Conservation (phyloP, 192 early-diverging fungal genomes). For the Pilobolus umbonatus region DNA sequence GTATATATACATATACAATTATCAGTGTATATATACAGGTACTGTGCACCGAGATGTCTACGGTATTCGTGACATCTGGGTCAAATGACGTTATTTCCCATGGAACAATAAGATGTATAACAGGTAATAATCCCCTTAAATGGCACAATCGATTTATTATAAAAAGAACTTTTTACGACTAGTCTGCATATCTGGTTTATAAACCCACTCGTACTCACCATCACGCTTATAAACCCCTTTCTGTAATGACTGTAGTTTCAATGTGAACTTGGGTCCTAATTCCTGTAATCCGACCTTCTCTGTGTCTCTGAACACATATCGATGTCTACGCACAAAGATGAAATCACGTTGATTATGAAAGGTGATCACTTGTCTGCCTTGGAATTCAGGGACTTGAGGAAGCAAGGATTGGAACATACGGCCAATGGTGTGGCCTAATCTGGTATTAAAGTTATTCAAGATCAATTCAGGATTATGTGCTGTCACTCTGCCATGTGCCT, state of each 20-base stretch:
- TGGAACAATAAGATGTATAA: no score
- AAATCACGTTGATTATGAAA: conserved; percentile 99
- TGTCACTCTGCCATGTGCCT: conserved; percentile 72
- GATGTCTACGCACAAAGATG: conserved; percentile 96
- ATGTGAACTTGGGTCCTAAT: conserved; percentile 91
- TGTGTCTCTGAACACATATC: conserved; percentile 84
- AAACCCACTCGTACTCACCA: conserved; percentile 97
- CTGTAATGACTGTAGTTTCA: conserved; percentile 92
- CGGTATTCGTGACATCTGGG: no score
- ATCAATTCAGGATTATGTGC: conserved; percentile 93
- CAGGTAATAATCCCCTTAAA: no score
- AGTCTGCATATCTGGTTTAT: conserved; percentile 89
- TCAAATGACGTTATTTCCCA: no score
- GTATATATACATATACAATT: not conserved
- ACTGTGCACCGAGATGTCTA: no score
- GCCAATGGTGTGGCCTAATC: conserved; percentile 94
- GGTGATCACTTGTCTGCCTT: conserved; percentile 89
- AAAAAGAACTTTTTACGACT: conserved; percentile 85
- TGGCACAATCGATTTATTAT: no score
- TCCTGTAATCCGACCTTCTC: conserved; percentile 89
- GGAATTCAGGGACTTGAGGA: conserved; percentile 96
- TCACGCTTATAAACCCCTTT: conserved; percentile 91
- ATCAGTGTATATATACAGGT: no score
- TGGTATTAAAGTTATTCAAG: conserved; percentile 95
- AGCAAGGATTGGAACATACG: conserved; percentile 94